Evolutionary conservation across 345 rosid genomes (phyloP).

Genomic region (Gossypium stocksii): DNA sequence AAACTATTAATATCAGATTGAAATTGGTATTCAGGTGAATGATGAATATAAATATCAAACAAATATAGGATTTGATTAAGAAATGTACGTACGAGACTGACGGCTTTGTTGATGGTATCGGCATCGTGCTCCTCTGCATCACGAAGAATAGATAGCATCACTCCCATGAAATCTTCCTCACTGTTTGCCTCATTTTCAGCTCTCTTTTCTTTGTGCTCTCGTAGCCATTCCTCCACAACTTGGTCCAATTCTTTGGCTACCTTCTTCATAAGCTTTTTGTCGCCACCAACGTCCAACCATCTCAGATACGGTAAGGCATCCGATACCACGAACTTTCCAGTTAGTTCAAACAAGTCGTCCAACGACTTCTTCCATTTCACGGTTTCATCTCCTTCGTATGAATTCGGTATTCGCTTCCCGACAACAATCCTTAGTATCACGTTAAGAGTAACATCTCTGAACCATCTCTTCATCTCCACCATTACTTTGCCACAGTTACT

Average conservation of each 20-base stretch:
- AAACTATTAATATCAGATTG: not conserved
- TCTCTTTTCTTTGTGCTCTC: conserved; percentile 24
- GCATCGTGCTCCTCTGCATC: not conserved
- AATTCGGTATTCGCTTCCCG: conserved; percentile 20
- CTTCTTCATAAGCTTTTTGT: conserved; percentile 28
- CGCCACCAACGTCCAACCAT: conserved; percentile 35
- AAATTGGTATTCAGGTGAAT: too few relatives aligned
- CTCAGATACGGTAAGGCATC: conserved; percentile 35
- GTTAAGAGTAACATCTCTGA: conserved; percentile 24
- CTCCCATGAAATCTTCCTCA: conserved; percentile 10
- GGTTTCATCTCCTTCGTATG: not conserved
- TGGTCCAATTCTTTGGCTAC: conserved; percentile 21
- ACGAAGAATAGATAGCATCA: not conserved
- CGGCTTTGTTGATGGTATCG: not conserved
- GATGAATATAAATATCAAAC: too few relatives aligned
- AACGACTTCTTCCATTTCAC: conserved; percentile 7
- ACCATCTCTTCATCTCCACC: conserved; percentile 36
- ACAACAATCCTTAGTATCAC: conserved; percentile 27
- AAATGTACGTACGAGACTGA: conserved; percentile 1
- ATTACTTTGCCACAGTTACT: not conserved
- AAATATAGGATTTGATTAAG: not conserved
- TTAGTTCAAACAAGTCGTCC: conserved; percentile 18
- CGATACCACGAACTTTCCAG: conserved; percentile 19
- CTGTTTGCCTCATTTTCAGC: not conserved
- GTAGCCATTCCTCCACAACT: conserved; percentile 21